Conservation (phyloP, 129 eudicot species). For the Kitagawia praeruptora region DNA sequence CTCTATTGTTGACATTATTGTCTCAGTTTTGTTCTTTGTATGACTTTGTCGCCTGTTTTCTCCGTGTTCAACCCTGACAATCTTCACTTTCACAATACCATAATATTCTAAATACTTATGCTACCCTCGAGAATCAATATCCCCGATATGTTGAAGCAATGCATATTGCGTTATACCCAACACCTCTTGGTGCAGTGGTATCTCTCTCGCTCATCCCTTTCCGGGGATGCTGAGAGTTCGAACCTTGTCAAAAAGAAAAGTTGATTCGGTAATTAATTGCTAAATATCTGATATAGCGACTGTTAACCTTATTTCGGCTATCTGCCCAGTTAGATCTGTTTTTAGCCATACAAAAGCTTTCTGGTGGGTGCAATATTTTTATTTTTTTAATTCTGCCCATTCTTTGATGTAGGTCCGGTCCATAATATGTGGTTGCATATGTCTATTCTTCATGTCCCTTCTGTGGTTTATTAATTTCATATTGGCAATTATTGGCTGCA, state of each 20-base stretch:
- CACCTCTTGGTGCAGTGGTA: too few relatives aligned
- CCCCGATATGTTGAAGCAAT: not conserved
- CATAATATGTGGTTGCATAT: conserved; percentile 33
- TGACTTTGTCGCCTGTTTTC: too few relatives aligned
- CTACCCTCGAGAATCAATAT: not conserved
- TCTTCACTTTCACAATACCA: not conserved
- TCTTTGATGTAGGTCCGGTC: not conserved
- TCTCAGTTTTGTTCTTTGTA: not conserved
- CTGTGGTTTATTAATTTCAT: conserved; percentile 20
- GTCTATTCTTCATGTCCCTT: conserved; percentile 25
- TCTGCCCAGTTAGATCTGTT: not conserved
- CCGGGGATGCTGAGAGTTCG: too few relatives aligned
- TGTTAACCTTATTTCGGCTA: not conserved
- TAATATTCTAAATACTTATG: not conserved
- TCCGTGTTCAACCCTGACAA: not conserved
- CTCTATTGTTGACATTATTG: not conserved
- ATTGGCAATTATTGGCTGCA: conserved; percentile 13
- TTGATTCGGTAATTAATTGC: not conserved
- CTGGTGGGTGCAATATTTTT: not conserved
- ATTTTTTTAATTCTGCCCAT: not conserved
- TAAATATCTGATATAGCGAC: not conserved
- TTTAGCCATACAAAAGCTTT: not conserved
- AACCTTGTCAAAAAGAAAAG: too few relatives aligned
- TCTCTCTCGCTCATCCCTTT: too few relatives aligned
- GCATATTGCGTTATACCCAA: not conserved